Evolutionary conservation across 257 asterid genomes (phyloP), one percentile per base, ranked within the genome.

Genomic region (Handroanthus guayacan): DNA sequence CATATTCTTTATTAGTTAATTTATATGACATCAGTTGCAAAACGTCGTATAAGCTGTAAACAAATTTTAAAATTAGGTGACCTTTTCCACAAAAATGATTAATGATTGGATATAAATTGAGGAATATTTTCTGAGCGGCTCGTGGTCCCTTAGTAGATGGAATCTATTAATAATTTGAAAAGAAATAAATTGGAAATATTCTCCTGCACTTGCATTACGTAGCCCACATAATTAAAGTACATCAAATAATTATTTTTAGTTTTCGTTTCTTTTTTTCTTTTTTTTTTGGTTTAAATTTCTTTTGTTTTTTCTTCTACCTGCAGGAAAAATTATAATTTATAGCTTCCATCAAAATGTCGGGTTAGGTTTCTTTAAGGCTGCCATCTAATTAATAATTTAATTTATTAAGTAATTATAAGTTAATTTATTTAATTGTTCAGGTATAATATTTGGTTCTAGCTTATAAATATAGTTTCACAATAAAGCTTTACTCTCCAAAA

Each of bases 111-210:
- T 25, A 65, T 63, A n/a, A 64, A 3, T 34, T 62, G 51, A 75
- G 20, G n/a, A 63, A 52, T 52, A 64, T 18, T 75, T 75, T 31
- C 13, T 39, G 66, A 20, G 66, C 73, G 45, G 79, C 73, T 45
- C 13, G 57, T 75, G 79, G 72, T 52, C 77, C 77, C 69, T 71
- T 70, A 6, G 65, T 70, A 13, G 66, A 50, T 72, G 45, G 68
- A 72, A 72, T 43, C 66, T 71, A 71, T 67, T 10, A 5, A 5
- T 41, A 41, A 41, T 41, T 41, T 41, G 5, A 14, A 12, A 58
- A 58, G 4, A 58, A 6, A 58, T 5, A 58, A 56, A 17, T 9
- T 18, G 18, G 20, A 56, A 17, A 10, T 18, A 17, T 9, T 64
- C 12, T 64, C 52, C 17, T 39, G 70, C 70, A 41, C 36, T 20